Conservation (phyloP, 2,329 filamentous ascomycete genomes). For the Didymella keratinophila region DNA sequence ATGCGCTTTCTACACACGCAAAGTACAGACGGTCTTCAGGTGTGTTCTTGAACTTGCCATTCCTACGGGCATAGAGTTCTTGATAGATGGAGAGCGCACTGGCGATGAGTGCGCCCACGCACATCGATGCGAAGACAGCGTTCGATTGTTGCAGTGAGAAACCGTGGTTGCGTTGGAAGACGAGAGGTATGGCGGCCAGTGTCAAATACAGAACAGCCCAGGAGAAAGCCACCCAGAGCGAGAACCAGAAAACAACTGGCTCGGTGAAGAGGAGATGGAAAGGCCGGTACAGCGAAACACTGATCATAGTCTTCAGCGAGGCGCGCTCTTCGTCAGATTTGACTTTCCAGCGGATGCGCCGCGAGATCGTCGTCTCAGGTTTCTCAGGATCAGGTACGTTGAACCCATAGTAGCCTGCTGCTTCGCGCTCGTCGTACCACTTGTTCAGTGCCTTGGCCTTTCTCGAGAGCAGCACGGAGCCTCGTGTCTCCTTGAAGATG, state of each 20-base stretch:
- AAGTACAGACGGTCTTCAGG: constrained; percentile 87
- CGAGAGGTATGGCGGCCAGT: constrained; percentile 80
- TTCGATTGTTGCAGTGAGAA: constrained; percentile 74
- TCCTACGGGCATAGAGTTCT: constrained; percentile 67
- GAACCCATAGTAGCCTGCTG: constrained; percentile 66
- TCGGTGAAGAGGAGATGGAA: constrained; percentile 81
- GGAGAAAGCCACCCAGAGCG: constrained; percentile 85
- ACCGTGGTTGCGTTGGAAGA: constrained; percentile 72
- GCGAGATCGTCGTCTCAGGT: constrained; percentile 42
- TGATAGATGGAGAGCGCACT: constrained; percentile 75
- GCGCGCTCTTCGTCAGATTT: constrained; percentile 78
- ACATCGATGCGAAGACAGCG: constrained; percentile 77
- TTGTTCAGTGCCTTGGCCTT: constrained; percentile 77
- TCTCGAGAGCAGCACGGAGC: constrained; percentile 77
- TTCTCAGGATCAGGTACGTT: constrained; percentile 51
- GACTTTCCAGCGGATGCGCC: constrained; percentile 80
- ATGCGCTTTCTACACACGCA: constrained; percentile 74
- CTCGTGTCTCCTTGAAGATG: constrained; percentile 83
- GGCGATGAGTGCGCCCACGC: constrained; percentile 70
- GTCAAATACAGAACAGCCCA: constrained; percentile 91
- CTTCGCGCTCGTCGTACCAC: constrained; percentile 80
- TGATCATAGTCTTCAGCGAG: constrained; percentile 73
- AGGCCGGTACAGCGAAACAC: constrained; percentile 76
- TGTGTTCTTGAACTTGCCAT: constrained; percentile 48
- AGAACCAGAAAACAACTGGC: constrained; percentile 84